Evolutionary conservation across 495 filamentous ascomycete species (phyloP).

Genomic region (Aspergillus coremiiformis): DNA sequence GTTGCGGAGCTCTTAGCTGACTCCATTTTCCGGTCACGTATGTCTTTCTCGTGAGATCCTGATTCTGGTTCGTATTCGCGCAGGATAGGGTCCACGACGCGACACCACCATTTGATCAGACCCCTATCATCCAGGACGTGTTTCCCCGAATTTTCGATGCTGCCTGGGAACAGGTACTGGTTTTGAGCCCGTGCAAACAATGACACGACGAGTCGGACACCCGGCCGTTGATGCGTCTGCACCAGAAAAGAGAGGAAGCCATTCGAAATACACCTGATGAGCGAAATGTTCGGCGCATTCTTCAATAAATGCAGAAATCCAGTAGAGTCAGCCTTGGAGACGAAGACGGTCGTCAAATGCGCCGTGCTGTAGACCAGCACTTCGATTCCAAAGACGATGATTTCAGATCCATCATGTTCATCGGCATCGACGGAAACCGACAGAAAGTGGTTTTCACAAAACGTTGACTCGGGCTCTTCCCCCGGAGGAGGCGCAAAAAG

Average conservation of each 20-base stretch:
- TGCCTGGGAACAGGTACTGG: conserved; percentile 92
- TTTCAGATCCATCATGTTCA: conserved; percentile 27
- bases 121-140: conserved; percentile 90
- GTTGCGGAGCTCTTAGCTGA: conserved; percentile 36
- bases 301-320: conserved; percentile 68
- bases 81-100: conserved; percentile 68
- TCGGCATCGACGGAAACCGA: conserved; percentile 48
- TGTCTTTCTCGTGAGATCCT: conserved; percentile 24
- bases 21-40: conserved; percentile 37
- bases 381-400: conserved; percentile 63
- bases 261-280: conserved; percentile 61
- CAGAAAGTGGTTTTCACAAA: conserved; percentile 83
- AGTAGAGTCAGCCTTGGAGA: conserved; percentile 95
- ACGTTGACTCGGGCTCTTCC: conserved; percentile 62
- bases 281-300: conserved; percentile 56
- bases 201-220: conserved; percentile 72
- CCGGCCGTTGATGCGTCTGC: conserved; percentile 53
- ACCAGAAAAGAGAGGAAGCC: conserved; percentile 72
- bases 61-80: conserved; percentile 40
- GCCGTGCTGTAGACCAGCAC: conserved; percentile 61
- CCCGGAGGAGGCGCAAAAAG: conserved; percentile 75
- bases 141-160: conserved; percentile 74
- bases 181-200: conserved; percentile 88
- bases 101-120: conserved; percentile 93
- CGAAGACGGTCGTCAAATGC: conserved; percentile 77